phyloP scores from a whole-genome alignment of 371 early-diverging fungal genomes.

The Mucor mucedo region DNA sequence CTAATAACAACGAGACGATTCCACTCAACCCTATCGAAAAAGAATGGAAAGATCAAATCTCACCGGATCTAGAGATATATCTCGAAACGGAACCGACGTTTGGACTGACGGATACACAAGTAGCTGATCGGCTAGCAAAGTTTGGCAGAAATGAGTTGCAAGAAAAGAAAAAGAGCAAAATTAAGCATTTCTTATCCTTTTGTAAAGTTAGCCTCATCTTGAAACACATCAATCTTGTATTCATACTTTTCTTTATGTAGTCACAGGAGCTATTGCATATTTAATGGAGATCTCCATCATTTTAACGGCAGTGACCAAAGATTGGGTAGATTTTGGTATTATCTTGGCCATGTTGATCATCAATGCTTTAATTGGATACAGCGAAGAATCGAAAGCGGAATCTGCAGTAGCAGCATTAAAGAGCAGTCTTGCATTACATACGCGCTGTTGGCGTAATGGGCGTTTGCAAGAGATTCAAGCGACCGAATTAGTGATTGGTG shows the following conservation, averaged over 20 bases:
- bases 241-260: constrained; percentile 5
- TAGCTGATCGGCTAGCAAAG: constrained; percentile 58
- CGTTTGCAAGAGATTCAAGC: constrained; percentile 84
- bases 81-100: constrained; percentile 70
- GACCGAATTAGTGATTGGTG: constrained; percentile 83
- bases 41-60: constrained; percentile 61
- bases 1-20: constrained; percentile 17
- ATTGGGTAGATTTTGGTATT: constrained; percentile 89
- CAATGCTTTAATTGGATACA: constrained; percentile 91
- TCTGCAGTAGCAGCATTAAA: constrained; percentile 90
- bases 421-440: constrained; percentile 82
- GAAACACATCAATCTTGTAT: no score
- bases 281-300: constrained; percentile 84
- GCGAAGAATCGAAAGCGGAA: constrained; percentile 91
- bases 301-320: constrained; percentile 69
- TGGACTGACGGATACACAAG: constrained; percentile 67
- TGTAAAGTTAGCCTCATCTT: constrained; percentile 35
- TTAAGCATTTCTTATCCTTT: constrained; percentile 89
- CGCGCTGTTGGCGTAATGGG: constrained; percentile 80
- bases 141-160: constrained; percentile 80
- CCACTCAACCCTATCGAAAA: constrained; percentile 19
- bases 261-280: constrained; percentile 89
- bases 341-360: constrained; percentile 80
- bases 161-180: constrained; percentile 82
- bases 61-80: constrained; percentile 72